Percentiles rank a stretch among this genome's conserved stretches.
Conservation (phyloP, 306 rosid genomes). For the Pyrus bretschneideri region DNA sequence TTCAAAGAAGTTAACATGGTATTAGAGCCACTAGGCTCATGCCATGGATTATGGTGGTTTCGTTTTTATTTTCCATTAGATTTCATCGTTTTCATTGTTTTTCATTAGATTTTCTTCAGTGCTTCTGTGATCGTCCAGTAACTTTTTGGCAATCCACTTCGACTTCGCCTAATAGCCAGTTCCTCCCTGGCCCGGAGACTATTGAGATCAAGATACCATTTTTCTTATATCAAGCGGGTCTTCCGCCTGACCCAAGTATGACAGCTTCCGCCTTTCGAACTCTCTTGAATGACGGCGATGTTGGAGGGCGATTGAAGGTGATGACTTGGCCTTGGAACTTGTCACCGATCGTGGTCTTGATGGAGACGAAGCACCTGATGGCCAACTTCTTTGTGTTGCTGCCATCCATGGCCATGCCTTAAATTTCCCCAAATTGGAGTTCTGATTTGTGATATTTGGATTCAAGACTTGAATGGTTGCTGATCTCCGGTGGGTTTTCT, state of each 20-base stretch:
- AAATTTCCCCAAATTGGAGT: slow-evolving; percentile 10
- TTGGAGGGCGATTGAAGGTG: slow-evolving; percentile 75
- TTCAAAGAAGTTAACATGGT: too few relatives aligned
- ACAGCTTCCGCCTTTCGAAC: slow-evolving; percentile 47
- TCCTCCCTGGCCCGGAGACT: slow-evolving; percentile 70
- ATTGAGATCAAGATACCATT: slow-evolving; percentile 55
- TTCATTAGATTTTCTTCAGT: too few relatives aligned
- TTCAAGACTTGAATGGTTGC: too few relatives aligned
- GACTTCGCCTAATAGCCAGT: slow-evolving; percentile 58
- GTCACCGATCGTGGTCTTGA: slow-evolving; percentile 78
- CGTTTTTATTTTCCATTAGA: too few relatives aligned
- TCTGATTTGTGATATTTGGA: neutral
- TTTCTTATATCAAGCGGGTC: slow-evolving; percentile 64
- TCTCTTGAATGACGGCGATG: slow-evolving; percentile 75
- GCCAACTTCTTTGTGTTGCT: slow-evolving; percentile 51
- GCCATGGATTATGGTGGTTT: too few relatives aligned
- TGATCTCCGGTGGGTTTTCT: too few relatives aligned
- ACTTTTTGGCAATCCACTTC: slow-evolving; percentile 52
- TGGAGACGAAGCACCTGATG: slow-evolving; percentile 66
- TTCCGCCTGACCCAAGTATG: slow-evolving; percentile 51
- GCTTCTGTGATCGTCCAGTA: too few relatives aligned
- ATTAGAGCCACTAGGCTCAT: too few relatives aligned
- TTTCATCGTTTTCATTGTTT: too few relatives aligned
- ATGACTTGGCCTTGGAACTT: slow-evolving; percentile 81
- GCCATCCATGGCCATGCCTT: slow-evolving; percentile 49